Evolutionary conservation across 495 filamentous ascomycete species (phyloP).

Genomic region (Mytilinidion resinicola): DNA sequence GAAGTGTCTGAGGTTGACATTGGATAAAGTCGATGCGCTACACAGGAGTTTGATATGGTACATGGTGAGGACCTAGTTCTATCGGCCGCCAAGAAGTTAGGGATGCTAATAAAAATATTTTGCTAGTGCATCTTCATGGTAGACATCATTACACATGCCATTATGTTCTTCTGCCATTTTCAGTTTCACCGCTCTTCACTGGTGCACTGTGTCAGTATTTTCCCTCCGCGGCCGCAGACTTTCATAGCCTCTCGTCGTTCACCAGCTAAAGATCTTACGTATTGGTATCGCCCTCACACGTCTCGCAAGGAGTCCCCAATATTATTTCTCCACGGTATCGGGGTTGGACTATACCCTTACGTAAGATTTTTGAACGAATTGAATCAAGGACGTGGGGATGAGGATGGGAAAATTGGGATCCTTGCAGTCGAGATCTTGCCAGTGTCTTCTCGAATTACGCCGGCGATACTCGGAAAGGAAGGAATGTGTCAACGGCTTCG

Average conservation of each 20-base stretch:
- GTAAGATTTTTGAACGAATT: constrained; percentile 23
- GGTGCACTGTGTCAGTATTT: constrained; percentile 11
- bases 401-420: constrained; percentile 33
- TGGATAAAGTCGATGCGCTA: neutral
- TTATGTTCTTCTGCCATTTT: constrained; percentile 16
- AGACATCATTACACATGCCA: constrained; percentile 21
- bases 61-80: neutral
- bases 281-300: constrained; percentile 30
- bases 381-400: too few relatives aligned
- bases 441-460: constrained; percentile 28
- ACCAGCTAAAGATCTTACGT: constrained; percentile 17
- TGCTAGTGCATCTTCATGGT: constrained; percentile 20
- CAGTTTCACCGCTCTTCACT: constrained; percentile 15
- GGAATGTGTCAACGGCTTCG: constrained; percentile 20
- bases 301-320: constrained; percentile 24
- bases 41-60: constrained; percentile 8
- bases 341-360: constrained; percentile 26
- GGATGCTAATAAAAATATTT: too few relatives aligned
- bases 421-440: constrained; percentile 30
- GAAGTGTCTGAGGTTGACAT: constrained; percentile 10
- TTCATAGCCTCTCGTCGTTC: constrained; percentile 12
- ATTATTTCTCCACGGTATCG: constrained; percentile 32
- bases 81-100: neutral
- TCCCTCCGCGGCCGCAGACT: constrained; percentile 26
- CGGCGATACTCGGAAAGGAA: constrained; percentile 15